Evolutionary conservation across 495 filamentous ascomycete species (phyloP), one percentile per base, ranked within the genome.

Genomic region (Penicillium pulvis): DNA sequence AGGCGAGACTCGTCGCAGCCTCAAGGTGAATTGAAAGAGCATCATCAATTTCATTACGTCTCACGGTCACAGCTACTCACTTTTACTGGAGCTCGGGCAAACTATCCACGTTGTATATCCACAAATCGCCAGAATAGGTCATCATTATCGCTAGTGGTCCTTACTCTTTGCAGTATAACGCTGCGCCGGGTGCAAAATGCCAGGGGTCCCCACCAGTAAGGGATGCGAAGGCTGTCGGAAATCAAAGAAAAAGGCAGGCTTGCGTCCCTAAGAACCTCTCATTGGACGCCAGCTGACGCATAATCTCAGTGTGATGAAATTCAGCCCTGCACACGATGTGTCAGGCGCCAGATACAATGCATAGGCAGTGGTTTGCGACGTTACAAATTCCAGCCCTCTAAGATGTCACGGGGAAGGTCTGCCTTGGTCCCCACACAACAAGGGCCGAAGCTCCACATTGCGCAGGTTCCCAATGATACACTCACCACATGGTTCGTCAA

Each of bases 151-250:
- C 33, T 17, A 1, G 36, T 41, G 16, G 16, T 20, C 20, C 19
- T 46, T 46, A 46, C 44, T 46, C 20, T 24, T 24, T 46, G 12
- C 8, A 46, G 26, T 12, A 49, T 31, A 17, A 28, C 24, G 24
- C 16, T 30, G 23, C 26, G 46, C 36, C 14, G 6, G 11, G 35
- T 19, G 16, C 44, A 24, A 53, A 19, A 81, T 81, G 78, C 77
- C 76, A 8, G 79, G 79, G 1, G 77, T 80, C 16, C 73, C 75
- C n/a, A 75, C 72, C 7, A 71, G 72, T 58, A 77, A 71, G 20
- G 75, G 71, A 16, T 81, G 78, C 55, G 72, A 78, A 45, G 74
- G 71, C n/a, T 81, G 78, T 63, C 75, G 76, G 17, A 70, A 71
- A 57, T 71, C 73, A 54, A 80, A 78, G 60, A 81, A 81, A 61